Conservation (phyloP, 208 protist genomes). For the Crithidia brevicula region DNA sequence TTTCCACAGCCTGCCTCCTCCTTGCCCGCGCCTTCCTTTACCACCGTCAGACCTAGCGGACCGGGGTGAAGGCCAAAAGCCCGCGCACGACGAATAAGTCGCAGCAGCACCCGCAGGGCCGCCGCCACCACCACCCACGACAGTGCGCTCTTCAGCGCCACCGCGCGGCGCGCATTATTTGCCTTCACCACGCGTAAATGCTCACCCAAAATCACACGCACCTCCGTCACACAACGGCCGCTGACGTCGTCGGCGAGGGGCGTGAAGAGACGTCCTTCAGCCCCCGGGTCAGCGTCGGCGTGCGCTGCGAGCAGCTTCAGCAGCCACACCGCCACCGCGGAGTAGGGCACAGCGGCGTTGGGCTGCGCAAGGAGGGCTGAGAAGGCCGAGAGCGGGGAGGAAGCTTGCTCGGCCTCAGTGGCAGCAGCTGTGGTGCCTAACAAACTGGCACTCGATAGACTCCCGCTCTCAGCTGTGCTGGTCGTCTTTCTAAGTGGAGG, state of each 20-base stretch:
- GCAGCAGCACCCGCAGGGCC: constrained; percentile 69
- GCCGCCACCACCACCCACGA: constrained; percentile 61
- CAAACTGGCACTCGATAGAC: too few relatives aligned
- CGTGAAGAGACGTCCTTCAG: constrained; percentile 59
- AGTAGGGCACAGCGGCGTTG: constrained; percentile 36
- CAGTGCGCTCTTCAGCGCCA: constrained; percentile 53
- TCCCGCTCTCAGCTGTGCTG: background rate
- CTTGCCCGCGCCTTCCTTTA: constrained; percentile 8
- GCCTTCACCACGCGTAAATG: constrained; percentile 78
- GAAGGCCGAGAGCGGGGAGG: constrained; percentile 22
- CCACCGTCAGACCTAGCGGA: constrained; percentile 39
- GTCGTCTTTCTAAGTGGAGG: background rate
- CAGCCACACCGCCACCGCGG: constrained; percentile 53
- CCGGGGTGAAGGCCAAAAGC: constrained; percentile 79
- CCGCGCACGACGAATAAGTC: constrained; percentile 65
- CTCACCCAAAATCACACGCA: constrained; percentile 59
- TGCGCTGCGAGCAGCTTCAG: constrained; percentile 62
- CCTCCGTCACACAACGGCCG: constrained; percentile 63
- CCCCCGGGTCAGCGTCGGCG: constrained; percentile 44
- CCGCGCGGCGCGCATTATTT: constrained; percentile 63
- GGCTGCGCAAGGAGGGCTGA: constrained; percentile 17
- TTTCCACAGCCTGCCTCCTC: constrained; percentile 3
- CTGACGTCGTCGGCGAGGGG: constrained; percentile 86
- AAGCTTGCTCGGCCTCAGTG: background rate
- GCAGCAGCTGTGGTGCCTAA: background rate